Conservation (phyloP, 768 basidiomycete species). For the Chalciporus pseudorubinellus region DNA sequence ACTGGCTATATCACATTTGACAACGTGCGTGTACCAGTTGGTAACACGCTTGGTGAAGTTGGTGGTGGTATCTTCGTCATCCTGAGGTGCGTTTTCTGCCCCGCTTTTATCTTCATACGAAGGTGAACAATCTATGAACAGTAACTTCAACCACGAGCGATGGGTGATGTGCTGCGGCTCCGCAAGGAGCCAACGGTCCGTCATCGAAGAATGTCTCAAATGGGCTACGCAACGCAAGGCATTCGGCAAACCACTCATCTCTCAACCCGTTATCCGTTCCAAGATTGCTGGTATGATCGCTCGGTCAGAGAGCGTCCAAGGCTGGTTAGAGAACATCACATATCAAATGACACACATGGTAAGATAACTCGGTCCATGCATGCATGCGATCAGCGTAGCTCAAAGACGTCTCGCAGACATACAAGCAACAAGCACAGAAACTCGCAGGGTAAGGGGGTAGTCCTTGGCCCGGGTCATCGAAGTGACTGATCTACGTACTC, state of each 20-base stretch:
- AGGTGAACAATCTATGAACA: conserved; percentile 22
- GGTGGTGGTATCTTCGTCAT: conserved; percentile 64
- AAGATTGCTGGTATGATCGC: conserved; percentile 91
- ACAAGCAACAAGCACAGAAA: conserved; percentile 68
- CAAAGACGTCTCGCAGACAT: conserved; percentile 39
- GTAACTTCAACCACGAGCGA: conserved; percentile 94
- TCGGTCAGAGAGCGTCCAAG: conserved; percentile 74
- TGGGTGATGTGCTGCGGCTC: conserved; percentile 87
- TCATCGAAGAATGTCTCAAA: conserved; percentile 85
- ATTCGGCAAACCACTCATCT: conserved; percentile 83
- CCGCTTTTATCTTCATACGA: not conserved
- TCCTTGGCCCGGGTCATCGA: not conserved
- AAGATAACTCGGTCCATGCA: conserved; percentile 1
- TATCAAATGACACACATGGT: conserved; percentile 88
- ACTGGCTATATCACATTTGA: conserved; percentile 84
- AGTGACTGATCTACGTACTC: not conserved
- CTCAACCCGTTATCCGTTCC: conserved; percentile 82
- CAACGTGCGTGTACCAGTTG: conserved; percentile 81
- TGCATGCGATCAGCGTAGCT: not conserved
- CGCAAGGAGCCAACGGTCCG: conserved; percentile 63
- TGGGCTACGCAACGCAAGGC: conserved; percentile 90
- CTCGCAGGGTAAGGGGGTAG: conserved; percentile 60
- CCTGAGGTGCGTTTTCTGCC: conserved; percentile 38
- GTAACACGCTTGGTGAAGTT: conserved; percentile 71
- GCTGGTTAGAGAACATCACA: conserved; percentile 85